Percentiles rank a stretch among this genome's conserved stretches.
Evolutionary conservation across 2,329 filamentous ascomycete species (phyloP).

Genomic region (Lasiodiplodia sp.): DNA sequence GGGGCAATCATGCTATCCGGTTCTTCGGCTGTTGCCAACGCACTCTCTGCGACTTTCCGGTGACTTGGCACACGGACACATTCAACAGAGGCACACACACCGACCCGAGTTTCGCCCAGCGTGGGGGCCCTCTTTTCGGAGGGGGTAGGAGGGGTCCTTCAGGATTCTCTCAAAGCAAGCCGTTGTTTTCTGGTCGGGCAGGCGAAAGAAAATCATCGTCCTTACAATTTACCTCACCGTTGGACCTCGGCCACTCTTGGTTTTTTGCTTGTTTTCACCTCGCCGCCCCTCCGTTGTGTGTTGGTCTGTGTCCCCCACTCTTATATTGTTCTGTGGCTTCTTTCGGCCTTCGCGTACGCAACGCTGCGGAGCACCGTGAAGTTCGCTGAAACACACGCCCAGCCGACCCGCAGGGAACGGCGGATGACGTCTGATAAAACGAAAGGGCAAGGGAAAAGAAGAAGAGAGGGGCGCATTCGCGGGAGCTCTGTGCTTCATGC

Average conservation of each 20-base stretch:
- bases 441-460: neutral
- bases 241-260: neutral
- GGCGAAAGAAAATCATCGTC: neutral
- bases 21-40: neutral
- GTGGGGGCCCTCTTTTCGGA: neutral
- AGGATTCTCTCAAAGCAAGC: neutral
- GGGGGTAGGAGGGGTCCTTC: neutral
- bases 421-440: neutral
- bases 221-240: neutral
- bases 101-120: neutral
- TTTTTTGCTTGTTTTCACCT: neutral
- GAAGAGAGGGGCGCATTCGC: neutral
- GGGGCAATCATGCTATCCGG: constrained; percentile 1
- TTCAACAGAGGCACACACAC: neutral
- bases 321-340: neutral
- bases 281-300: neutral
- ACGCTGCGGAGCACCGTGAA: neutral
- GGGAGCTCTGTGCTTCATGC: constrained; percentile 11
- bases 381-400: neutral
- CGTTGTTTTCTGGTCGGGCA: neutral
- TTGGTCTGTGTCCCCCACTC: neutral
- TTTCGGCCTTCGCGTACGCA: neutral
- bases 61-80: neutral
- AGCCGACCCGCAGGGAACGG: neutral
- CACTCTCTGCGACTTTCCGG: neutral